Conservation (phyloP, 164 flowering plant species). For the Platanus orientalis region DNA sequence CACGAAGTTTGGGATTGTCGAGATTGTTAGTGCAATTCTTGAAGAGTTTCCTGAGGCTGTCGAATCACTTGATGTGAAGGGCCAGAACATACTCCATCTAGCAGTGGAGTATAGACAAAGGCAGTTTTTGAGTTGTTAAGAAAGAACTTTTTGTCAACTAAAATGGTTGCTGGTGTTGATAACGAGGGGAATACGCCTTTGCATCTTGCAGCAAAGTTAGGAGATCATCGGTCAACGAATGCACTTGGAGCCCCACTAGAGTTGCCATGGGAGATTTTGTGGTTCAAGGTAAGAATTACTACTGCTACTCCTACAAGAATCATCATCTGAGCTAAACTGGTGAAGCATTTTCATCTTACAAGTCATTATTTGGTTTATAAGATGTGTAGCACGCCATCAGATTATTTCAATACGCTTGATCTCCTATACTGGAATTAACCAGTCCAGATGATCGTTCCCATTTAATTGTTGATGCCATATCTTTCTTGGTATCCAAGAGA, state of each 20-base stretch:
- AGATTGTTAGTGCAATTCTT: background rate
- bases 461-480: too few species aligned
- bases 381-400: too few species aligned
- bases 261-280: background rate
- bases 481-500: too few species aligned
- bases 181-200: slow-evolving; percentile 1
- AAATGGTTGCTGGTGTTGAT: background rate
- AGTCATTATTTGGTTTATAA: too few species aligned
- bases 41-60: slow-evolving; percentile 1
- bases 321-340: too few species aligned
- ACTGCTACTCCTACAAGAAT: background rate
- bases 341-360: too few species aligned
- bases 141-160: background rate
- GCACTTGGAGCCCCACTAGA: background rate
- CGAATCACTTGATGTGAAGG: background rate
- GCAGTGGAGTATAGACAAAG: background rate
- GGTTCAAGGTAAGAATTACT: slow-evolving; percentile 7
- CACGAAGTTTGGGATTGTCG: background rate
- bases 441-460: too few species aligned
- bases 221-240: background rate
- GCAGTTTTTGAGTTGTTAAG: background rate
- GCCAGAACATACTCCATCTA: background rate
- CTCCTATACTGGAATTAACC: too few species aligned
- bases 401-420: too few species aligned
- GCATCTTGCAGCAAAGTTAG: slow-evolving; percentile 2